Evolutionary conservation across 2,329 filamentous ascomycete genomes (phyloP).

Genomic region (Lasiodiplodia sp.): DNA sequence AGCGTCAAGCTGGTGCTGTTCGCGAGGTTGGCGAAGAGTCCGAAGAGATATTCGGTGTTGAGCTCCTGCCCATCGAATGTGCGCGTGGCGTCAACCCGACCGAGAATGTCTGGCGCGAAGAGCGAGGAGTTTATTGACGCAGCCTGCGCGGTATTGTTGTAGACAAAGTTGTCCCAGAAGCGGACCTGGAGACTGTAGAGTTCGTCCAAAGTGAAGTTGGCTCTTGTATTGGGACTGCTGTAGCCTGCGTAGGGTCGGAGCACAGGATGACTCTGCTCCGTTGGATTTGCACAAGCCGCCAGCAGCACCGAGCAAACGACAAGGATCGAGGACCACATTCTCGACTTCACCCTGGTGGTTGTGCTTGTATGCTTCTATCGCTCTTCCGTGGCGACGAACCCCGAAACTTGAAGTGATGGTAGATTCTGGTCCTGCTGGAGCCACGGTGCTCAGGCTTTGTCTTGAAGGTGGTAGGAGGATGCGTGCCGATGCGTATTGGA

Average conservation of each 20-base stretch:
- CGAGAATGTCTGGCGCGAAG: conserved; percentile 39
- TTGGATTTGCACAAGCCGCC: neutral
- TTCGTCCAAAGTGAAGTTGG: conserved; percentile 39
- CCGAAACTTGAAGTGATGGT: neutral
- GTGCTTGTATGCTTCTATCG: neutral
- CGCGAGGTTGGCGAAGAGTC: conserved; percentile 42
- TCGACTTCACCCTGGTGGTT: neutral
- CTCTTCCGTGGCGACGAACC: neutral
- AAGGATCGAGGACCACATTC: neutral
- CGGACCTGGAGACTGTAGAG: conserved; percentile 40
- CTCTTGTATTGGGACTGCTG: neutral
- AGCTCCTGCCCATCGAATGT: conserved; percentile 45
- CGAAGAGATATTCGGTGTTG: conserved; percentile 51
- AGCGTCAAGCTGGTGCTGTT: conserved; percentile 33
- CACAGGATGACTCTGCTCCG: neutral
- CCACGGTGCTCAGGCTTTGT: neutral
- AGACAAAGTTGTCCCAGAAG: conserved; percentile 41
- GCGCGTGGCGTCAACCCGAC: conserved; percentile 45
- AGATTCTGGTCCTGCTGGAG: neutral
- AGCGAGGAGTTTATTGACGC: conserved; percentile 45
- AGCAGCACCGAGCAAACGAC: neutral
- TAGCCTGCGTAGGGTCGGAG: neutral
- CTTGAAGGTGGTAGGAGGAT: neutral
- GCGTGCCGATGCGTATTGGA: neutral
- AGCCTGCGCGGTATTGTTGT: conserved; percentile 34